phyloP scores from a whole-genome alignment of 306 rosid species.

The Comarum palustre region DNA sequence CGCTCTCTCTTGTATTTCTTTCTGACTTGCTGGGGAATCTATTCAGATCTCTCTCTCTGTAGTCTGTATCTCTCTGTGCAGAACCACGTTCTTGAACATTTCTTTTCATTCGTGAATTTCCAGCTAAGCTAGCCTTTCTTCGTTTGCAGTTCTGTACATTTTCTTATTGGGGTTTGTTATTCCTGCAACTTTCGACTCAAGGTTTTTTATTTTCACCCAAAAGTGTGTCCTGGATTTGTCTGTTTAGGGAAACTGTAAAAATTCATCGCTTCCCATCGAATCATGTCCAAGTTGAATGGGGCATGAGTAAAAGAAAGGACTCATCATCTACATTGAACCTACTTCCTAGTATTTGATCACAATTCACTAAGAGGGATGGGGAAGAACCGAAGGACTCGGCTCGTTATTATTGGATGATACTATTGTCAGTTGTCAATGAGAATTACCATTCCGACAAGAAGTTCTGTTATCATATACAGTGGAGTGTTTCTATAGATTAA shows the following conservation, averaged over 20 bases:
- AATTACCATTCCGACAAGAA: neutral
- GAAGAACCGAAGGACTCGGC: neutral
- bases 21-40: conserved; percentile 48
- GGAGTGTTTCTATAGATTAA: neutral
- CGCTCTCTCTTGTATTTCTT: neutral
- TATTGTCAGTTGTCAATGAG: neutral
- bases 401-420: neutral
- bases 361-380: neutral
- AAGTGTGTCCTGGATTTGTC: conserved; percentile 7
- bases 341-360: neutral
- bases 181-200: conserved; percentile 2
- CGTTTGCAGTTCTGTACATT: neutral
- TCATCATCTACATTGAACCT: neutral
- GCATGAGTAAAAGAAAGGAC: neutral
- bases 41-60: conserved; percentile 34
- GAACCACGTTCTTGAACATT: conserved; percentile 43
- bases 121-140: conserved; percentile 33
- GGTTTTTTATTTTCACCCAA: neutral
- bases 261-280: neutral
- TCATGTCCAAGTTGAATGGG: conserved; percentile 7
- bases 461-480: neutral
- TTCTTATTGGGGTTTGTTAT: conserved; percentile 15
- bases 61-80: conserved; percentile 35
- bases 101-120: conserved; percentile 35
- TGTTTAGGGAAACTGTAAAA: neutral